Base-by-base conservation (phyloP, 1,139 yeast species). In the Magnusiomyces paraingens region DNA sequence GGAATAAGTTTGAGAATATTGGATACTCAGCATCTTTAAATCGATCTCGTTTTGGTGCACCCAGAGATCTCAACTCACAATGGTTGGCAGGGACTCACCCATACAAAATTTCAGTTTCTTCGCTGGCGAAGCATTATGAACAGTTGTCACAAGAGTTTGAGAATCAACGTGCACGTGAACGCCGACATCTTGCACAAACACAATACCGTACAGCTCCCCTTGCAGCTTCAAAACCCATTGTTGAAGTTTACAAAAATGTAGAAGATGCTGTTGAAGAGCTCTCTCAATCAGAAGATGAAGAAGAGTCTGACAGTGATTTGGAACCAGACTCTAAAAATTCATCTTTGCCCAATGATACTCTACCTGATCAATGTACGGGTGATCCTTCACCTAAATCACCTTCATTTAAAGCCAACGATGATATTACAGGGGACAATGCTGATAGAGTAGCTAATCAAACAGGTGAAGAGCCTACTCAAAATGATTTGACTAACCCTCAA, bases 171-270 rank as follows among this genome's bases (percentile, higher is more conserved):
- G 95, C 90, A 59, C 73, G 79, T 53, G 97, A 90, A 65, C 76
- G 91, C 58, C 74, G 77, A 57, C 81, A 85, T 59, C 66, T 86
- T 53, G 75, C 77, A 39, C 79, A 78, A 26, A 80, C 81, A 56
- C 80, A 86, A 56, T 84, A 83, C 59, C 78, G 85, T 53, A 95
- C 96, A 0, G 75, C 79, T 39, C 93, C 94, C 1, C 81, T 89
- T 55, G 83, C 84, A 26, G 81, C 83, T 2, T 84, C 95, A 3
- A 83, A 80, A 58, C 98, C 99, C 0, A 86, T 88, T 55, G 98
- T 91, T 32, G 97, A 91, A 62, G 87, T 94, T 32, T 93, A 87
- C 67, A 85, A 88, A 61, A 86, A 88, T 64, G 94, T 89, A 40
- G 85, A 85, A 60, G 97, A 90, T 70, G 97, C 95, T 1, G 96